These are phyloP conservation scores for Yamadazyma kitorensis DNA, from an alignment of 805 yeast species.

Conservation along the genomic window DNA sequence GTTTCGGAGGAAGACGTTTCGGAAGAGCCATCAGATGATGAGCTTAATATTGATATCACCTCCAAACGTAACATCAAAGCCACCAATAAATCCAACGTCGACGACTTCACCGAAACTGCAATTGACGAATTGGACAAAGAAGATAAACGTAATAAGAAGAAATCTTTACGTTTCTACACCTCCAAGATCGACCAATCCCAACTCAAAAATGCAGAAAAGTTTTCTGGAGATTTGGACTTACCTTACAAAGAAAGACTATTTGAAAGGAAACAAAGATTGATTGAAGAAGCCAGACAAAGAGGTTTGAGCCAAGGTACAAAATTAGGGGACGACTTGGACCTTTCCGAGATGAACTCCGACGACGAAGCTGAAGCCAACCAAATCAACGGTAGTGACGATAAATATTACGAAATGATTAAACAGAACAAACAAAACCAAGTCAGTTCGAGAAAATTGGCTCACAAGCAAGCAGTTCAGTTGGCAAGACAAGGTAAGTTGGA, in stretches of 20 bases:
- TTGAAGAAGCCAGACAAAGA: constrained; percentile 85
- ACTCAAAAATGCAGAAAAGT: constrained; percentile 43
- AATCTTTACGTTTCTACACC: constrained; percentile 89
- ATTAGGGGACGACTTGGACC: constrained; percentile 57
- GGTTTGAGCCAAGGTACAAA: constrained; percentile 53
- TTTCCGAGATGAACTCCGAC: constrained; percentile 45
- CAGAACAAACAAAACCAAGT: constrained; percentile 47
- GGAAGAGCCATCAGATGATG: constrained; percentile 16
- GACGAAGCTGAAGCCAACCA: constrained; percentile 44
- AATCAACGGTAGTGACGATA: constrained; percentile 46
- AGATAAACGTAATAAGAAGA: constrained; percentile 78
- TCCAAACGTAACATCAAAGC: constrained; percentile 51
- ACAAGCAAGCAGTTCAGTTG: constrained; percentile 68
- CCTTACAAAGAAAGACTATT: constrained; percentile 89
- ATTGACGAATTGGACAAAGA: constrained; percentile 82
- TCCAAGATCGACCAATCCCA: constrained; percentile 90
- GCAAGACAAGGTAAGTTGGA: constrained; percentile 81
- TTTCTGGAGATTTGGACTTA: constrained; percentile 83
- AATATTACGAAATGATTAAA: constrained; percentile 58
- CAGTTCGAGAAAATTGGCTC: constrained; percentile 58
- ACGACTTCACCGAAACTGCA: constrained; percentile 63
- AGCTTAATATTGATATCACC: constrained; percentile 50
- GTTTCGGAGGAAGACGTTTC: constrained; percentile 19
- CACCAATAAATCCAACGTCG: constrained; percentile 16
- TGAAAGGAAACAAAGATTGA: constrained; percentile 83